phyloP scores from a whole-genome alignment of 2,329 filamentous ascomycete genomes.

The Cladosporium cucumerinum region DNA sequence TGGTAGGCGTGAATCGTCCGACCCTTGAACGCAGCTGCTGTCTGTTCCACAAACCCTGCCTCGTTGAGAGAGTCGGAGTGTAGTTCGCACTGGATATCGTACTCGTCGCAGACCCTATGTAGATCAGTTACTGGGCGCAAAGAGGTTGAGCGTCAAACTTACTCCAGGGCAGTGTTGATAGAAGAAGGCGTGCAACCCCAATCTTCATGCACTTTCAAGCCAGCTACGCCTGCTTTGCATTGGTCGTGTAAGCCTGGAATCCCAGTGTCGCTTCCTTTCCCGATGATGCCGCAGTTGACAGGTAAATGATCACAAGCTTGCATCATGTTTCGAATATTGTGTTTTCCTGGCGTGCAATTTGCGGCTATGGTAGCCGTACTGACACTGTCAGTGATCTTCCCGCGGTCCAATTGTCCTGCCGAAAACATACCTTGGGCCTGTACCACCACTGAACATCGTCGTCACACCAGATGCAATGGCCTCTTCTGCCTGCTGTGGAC shows the following conservation, averaged over 20 bases:
- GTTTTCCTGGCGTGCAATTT: conserved; percentile 81
- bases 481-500: conserved; percentile 81
- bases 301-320: conserved; percentile 79
- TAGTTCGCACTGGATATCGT: conserved; percentile 85
- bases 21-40: conserved; percentile 74
- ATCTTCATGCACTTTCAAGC: conserved; percentile 90
- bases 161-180: conserved; percentile 73
- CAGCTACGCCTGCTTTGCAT: conserved; percentile 74
- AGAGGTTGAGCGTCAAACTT: neutral
- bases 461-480: conserved; percentile 79
- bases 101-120: conserved; percentile 70
- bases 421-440: conserved; percentile 56
- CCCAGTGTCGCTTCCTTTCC: conserved; percentile 82
- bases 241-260: conserved; percentile 70
- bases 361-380: conserved; percentile 83
- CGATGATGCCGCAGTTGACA: conserved; percentile 82
- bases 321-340: conserved; percentile 80
- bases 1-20: conserved; percentile 93
- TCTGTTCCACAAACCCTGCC: conserved; percentile 87
- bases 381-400: neutral
- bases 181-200: conserved; percentile 87
- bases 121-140: neutral
- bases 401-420: neutral
- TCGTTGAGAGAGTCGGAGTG: conserved; percentile 95
- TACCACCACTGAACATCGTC: conserved; percentile 82